A percentile compares a stretch with the other conserved stretches of the same genome.
phyloP scores from a whole-genome alignment of 2,329 filamentous ascomycete species.

The Chaetomiaceae sp. region DNA sequence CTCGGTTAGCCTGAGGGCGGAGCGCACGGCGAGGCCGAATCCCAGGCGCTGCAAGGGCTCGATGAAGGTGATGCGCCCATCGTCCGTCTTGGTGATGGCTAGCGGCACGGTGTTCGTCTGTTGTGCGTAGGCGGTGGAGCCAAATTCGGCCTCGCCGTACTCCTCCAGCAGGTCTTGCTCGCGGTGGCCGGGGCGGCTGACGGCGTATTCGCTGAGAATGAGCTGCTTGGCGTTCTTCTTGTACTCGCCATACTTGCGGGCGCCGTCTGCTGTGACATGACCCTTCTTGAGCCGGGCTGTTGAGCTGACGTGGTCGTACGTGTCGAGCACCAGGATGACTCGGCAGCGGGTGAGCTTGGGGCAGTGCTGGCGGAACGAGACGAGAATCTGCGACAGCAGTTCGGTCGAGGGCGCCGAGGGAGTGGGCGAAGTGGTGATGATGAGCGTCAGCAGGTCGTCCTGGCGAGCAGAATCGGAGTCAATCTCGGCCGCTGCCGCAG shows the following conservation, averaged over 20 bases:
- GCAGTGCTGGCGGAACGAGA: constrained; percentile 44
- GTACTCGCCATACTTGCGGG: constrained; percentile 40
- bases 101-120: constrained; percentile 37
- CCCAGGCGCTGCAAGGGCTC: constrained; percentile 45
- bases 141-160: constrained; percentile 44
- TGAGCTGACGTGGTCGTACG: constrained; percentile 44
- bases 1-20: constrained; percentile 41
- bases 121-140: constrained; percentile 33
- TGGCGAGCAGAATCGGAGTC: not conserved
- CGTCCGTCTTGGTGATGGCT: constrained; percentile 32
- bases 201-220: constrained; percentile 32
- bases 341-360: constrained; percentile 37
- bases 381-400: constrained; percentile 43
- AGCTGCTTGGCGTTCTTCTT: constrained; percentile 44
- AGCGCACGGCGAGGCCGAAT: constrained; percentile 51
- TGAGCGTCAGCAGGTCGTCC: constrained; percentile 35
- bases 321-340: constrained; percentile 50
- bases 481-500: not conserved
- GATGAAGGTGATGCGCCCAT: constrained; percentile 43
- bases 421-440: constrained; percentile 53
- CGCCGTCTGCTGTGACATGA: constrained; percentile 44
- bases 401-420: constrained; percentile 51
- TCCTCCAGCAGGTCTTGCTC: constrained; percentile 15
- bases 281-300: constrained; percentile 49
- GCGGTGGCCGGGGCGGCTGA: not conserved